These are phyloP conservation scores for Spatholobus suberectus DNA, from an alignment of 306 rosid species.

Conservation along the genomic window DNA sequence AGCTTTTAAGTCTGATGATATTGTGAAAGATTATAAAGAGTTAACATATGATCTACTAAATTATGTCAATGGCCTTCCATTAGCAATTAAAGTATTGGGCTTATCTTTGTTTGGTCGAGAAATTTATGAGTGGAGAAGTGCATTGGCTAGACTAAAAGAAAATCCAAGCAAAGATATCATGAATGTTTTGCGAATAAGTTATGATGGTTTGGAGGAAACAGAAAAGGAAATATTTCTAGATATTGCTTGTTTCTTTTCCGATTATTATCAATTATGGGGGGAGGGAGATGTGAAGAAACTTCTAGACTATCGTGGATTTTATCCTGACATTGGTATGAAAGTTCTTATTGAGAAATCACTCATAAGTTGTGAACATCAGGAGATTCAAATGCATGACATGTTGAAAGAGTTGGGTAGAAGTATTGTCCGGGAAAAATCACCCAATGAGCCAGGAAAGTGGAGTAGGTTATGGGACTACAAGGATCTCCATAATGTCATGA, in stretches of 20 bases:
- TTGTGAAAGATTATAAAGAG: not conserved
- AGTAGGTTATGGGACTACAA: conserved; percentile 20
- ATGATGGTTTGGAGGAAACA: not conserved
- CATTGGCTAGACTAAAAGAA: too few species aligned
- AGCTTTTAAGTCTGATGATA: not conserved
- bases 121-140: not conserved
- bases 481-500: not conserved
- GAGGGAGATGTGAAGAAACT: too few species aligned
- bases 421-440: conserved; percentile 31
- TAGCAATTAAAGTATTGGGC: conserved; percentile 33
- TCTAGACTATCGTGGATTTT: not conserved
- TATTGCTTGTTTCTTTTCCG: too few species aligned
- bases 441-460: conserved; percentile 40
- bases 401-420: not conserved
- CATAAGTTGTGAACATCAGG: not conserved
- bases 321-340: not conserved
- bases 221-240: conserved; percentile 17
- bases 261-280: too few species aligned
- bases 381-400: not conserved
- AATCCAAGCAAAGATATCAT: not conserved
- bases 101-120: conserved; percentile 25
- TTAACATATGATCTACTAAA: not conserved
- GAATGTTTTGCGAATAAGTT: conserved; percentile 23
- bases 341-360: conserved; percentile 26
- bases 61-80: conserved; percentile 18